Evolutionary conservation across 306 rosid species (phyloP).

Genomic region (Quillaja saponaria): DNA sequence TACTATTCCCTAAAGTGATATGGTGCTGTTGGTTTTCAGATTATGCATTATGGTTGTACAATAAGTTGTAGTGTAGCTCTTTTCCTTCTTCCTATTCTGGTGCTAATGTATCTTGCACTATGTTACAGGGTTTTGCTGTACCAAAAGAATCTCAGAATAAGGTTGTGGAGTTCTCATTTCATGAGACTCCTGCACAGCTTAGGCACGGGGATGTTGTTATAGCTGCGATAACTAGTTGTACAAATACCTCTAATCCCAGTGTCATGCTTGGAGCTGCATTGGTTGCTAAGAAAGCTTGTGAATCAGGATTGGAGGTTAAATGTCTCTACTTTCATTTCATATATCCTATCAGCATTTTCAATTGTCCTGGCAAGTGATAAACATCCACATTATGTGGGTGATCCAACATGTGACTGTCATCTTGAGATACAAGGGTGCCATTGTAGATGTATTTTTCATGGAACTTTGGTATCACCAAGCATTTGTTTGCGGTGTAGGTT

Average conservation of each 20-base stretch:
- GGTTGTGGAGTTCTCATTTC: conserved; percentile 63
- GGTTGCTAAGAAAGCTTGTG: conserved; percentile 98
- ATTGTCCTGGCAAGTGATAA: conserved; percentile 24
- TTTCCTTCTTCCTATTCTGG: conserved; percentile 19
- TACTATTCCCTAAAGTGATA: conserved; percentile 16
- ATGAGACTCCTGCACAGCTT: conserved; percentile 73
- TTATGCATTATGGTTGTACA: conserved; percentile 1
- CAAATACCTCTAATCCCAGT: conserved; percentile 98
- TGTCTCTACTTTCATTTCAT: conserved; percentile 30
- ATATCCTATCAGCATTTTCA: conserved; percentile 1
- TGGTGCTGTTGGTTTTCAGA: conserved; percentile 4
- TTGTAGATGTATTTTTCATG: conserved; percentile 11
- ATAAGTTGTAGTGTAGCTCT: conserved; percentile 1
- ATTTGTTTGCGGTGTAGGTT: not conserved
- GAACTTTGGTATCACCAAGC: conserved; percentile 16
- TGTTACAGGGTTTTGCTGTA: conserved; percentile 87
- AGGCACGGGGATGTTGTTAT: conserved; percentile 94
- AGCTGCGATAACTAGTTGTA: conserved; percentile 99
- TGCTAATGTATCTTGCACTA: conserved; percentile 39
- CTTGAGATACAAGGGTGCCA: conserved; percentile 4
- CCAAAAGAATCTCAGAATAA: conserved; percentile 73
- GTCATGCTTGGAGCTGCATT: conserved; percentile 99
- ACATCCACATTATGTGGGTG: conserved; percentile 7
- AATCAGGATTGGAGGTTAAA: conserved; percentile 90
- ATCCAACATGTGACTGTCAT: conserved; percentile 2